These are phyloP conservation scores for Pseudogymnoascus sp. DNA, from an alignment of 2,329 filamentous ascomycete genomes.

Conservation along the genomic window DNA sequence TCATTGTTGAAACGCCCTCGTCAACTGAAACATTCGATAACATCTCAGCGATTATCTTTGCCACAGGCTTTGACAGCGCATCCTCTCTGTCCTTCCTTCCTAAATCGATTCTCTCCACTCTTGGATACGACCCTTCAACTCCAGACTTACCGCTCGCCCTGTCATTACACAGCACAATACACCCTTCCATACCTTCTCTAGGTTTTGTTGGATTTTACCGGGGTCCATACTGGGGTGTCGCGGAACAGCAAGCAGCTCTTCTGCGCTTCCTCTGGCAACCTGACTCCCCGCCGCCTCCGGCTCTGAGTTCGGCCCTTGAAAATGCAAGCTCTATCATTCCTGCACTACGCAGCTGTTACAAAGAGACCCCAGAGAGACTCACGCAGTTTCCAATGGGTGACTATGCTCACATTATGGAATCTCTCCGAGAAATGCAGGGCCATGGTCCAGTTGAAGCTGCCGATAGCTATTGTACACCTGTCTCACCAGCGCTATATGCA, in stretches of 20 bases:
- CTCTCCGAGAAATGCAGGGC: constrained; percentile 52
- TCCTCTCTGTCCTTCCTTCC: constrained; percentile 59
- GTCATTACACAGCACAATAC: constrained; percentile 58
- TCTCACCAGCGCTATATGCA: constrained; percentile 24
- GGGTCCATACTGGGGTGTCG: constrained; percentile 77
- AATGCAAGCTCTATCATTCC: constrained; percentile 18
- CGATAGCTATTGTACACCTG: constrained; percentile 29
- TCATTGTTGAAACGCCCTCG: constrained; percentile 12
- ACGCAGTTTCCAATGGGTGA: constrained; percentile 78
- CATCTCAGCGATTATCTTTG: constrained; percentile 61
- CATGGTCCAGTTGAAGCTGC: constrained; percentile 33
- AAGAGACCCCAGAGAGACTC: constrained; percentile 36
- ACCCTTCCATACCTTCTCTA: constrained; percentile 52
- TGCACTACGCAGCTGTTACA: constrained; percentile 16
- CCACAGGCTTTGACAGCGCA: constrained; percentile 65
- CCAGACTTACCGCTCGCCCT: constrained; percentile 53
- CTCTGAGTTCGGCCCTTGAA: background rate
- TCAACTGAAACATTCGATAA: constrained; percentile 37
- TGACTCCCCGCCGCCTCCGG: constrained; percentile 8
- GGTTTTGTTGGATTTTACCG: constrained; percentile 81
- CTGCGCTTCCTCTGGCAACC: constrained; percentile 52
- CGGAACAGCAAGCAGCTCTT: constrained; percentile 76
- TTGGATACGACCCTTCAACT: constrained; percentile 46
- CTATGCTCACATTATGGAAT: constrained; percentile 67
- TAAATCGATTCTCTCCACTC: constrained; percentile 41